phyloP scores from a whole-genome alignment of 371 early-diverging fungal genomes.

The Polyrhizophydium stewartii region DNA sequence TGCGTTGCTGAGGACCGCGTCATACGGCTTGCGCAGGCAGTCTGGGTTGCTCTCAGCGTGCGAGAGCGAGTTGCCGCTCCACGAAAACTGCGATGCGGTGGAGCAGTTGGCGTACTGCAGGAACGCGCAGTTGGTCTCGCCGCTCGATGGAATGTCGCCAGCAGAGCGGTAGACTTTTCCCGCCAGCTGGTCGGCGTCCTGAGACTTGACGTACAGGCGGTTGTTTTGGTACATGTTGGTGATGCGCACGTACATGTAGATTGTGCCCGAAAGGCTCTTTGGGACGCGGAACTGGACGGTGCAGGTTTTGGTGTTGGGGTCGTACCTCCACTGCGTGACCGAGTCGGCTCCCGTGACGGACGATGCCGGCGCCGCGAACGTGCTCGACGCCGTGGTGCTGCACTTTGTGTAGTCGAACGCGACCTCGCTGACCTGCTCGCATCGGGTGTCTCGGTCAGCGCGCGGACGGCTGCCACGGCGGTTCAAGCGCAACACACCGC shows the following conservation, averaged over 20 bases:
- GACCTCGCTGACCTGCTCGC: constrained; percentile 52
- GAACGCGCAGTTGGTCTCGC: constrained; percentile 9
- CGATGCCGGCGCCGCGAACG: constrained; percentile 10
- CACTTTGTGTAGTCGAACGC: constrained; percentile 90
- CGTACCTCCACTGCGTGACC: constrained; percentile 35
- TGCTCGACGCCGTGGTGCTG: constrained; percentile 11
- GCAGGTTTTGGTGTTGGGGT: constrained; percentile 49
- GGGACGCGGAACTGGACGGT: constrained; percentile 72
- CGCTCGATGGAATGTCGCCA: constrained; percentile 3
- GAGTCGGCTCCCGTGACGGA: neutral
- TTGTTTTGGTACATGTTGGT: constrained; percentile 98
- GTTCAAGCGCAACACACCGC: too few species aligned
- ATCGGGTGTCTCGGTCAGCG: too few species aligned
- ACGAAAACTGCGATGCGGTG: neutral
- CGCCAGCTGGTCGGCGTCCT: constrained; percentile 9
- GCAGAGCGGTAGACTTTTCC: constrained; percentile 6
- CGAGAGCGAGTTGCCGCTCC: constrained; percentile 5
- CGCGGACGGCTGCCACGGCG: too few species aligned
- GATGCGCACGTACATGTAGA: constrained; percentile 90
- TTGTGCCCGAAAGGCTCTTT: constrained; percentile 60
- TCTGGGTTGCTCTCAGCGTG: constrained; percentile 17
- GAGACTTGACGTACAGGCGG: constrained; percentile 87
- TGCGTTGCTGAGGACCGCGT: constrained; percentile 11
- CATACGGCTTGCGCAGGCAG: constrained; percentile 3
- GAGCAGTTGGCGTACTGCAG: constrained; percentile 16